Evolutionary conservation across 106 monocot genomes (phyloP).

Genomic region (Acorus calamus): DNA sequence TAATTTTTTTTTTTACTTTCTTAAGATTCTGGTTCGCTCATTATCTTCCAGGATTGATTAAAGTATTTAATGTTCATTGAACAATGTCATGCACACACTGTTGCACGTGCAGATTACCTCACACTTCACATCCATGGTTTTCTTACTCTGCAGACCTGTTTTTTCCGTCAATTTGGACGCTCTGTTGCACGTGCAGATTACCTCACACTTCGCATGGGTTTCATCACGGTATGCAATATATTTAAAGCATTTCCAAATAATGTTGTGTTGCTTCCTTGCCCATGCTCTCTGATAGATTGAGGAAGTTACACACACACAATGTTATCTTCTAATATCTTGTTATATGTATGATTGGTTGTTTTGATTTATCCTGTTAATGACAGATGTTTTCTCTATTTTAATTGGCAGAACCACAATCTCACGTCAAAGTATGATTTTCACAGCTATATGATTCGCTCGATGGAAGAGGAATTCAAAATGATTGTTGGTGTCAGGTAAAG

Average conservation of each 20-base stretch:
- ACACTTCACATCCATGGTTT: slow-evolving; percentile 37
- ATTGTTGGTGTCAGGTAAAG: slow-evolving; percentile 93
- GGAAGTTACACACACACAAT: too few species aligned
- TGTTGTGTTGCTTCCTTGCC: too few species aligned
- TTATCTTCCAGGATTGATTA: too few species aligned
- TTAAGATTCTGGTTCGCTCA: too few species aligned
- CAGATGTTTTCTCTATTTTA: slow-evolving; percentile 1
- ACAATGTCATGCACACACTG: slow-evolving; percentile 33
- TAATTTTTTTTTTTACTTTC: too few species aligned
- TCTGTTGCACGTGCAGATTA: slow-evolving; percentile 91
- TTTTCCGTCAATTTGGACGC: slow-evolving; percentile 82
- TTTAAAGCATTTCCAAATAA: not conserved
- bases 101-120: slow-evolving; percentile 88
- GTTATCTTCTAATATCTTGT: too few species aligned
- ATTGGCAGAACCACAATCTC: slow-evolving; percentile 82
- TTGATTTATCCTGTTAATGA: not conserved
- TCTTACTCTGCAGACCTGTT: slow-evolving; percentile 57
- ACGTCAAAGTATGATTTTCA: slow-evolving; percentile 74
- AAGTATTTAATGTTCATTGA: too few species aligned
- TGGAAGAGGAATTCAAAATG: slow-evolving; percentile 93
- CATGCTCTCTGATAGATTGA: too few species aligned
- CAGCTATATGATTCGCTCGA: slow-evolving; percentile 93
- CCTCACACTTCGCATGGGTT: slow-evolving; percentile 80
- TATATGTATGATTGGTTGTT: too few species aligned
- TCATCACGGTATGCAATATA: slow-evolving; percentile 54